Evolutionary conservation across 805 yeast species (phyloP).

Genomic region (Yarrowia sp.): DNA sequence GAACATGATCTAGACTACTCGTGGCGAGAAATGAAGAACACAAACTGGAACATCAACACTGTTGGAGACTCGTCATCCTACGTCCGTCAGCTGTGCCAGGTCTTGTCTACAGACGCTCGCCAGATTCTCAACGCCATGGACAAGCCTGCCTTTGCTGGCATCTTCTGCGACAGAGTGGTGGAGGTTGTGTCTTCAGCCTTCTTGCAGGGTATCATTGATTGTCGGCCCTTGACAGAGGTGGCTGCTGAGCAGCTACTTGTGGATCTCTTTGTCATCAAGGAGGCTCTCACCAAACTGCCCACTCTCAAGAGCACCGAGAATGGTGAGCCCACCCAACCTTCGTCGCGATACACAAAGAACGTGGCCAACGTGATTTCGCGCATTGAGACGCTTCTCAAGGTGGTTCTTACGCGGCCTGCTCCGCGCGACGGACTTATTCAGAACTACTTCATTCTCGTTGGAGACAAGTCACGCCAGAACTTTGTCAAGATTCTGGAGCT

Average conservation of each 20-base stretch:
- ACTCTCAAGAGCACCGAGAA: slow-evolving; percentile 27
- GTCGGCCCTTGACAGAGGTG: slow-evolving; percentile 66
- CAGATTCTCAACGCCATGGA: slow-evolving; percentile 42
- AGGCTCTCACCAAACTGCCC: slow-evolving; percentile 42
- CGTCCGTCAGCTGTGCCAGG: slow-evolving; percentile 53
- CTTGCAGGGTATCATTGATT: slow-evolving; percentile 52
- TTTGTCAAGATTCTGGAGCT: slow-evolving; percentile 62
- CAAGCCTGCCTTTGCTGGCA: slow-evolving; percentile 67
- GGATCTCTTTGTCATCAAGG: slow-evolving; percentile 66
- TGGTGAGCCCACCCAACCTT: slow-evolving; percentile 24
- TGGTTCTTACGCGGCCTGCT: slow-evolving; percentile 58
- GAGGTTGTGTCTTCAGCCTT: slow-evolving; percentile 60
- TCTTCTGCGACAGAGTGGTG: slow-evolving; percentile 69
- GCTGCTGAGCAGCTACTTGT: slow-evolving; percentile 76
- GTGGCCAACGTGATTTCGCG: slow-evolving; percentile 40
- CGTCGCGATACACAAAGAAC: slow-evolving; percentile 29
- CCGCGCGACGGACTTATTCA: slow-evolving; percentile 64
- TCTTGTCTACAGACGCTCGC: slow-evolving; percentile 47
- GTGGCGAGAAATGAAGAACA: slow-evolving; percentile 80
- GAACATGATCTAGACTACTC: slow-evolving; percentile 59
- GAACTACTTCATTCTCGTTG: slow-evolving; percentile 61
- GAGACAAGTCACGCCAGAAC: slow-evolving; percentile 60
- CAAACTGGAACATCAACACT: slow-evolving; percentile 68
- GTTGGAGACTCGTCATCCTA: slow-evolving; percentile 73
- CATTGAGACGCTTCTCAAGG: slow-evolving; percentile 64